Evolutionary conservation across 1,284 basidiomycete species (phyloP), one percentile per base, ranked within the genome.

Genomic region (Leccinum angustisporum): DNA sequence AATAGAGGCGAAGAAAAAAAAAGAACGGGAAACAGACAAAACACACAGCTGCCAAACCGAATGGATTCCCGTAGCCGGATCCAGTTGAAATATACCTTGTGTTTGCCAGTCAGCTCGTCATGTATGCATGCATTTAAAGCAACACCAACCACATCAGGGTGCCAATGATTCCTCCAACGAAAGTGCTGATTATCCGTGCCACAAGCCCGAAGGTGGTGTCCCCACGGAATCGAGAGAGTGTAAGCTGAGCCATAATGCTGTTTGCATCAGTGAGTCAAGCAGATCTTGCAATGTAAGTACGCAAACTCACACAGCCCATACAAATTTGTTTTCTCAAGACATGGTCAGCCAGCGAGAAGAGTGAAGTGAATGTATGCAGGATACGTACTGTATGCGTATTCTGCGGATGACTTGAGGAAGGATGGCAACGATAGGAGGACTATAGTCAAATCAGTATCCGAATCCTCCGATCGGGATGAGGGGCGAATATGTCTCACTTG

Each of bases 61-160:
- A 95, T 3, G 90, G 73, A 68, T 86, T 94, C 1, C 91, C 92
- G 13, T 68, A 65, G 0, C 88, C 87, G 4, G 72, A 75, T 0
- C 90, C 90, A 3, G 84, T 77, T 5, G 90, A 90, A 33, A 91
- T 86, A 69, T 93, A 92, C 88, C 88, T 91, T 60, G 48, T 58
- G 50, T 10, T 33, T 1, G 6, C 6, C 54, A 36, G 58, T 62
- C 21, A 57, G 30, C 8, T 54, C 16, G 27, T 2, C 4, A 30
- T 30, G 9, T 40, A 25, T 34, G 60, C 51, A 16, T 54, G 5
- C 7, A 46, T n/a, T 3, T 11, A 48, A 18, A 14, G 36, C 14
- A 61, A 38, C 16, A 73, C 80, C 48, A 75, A 90, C 91, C 90
- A 92, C 67, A 92, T 80, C 1, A 83, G 76, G 66, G 88, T 81